phyloP scores from a whole-genome alignment of 345 rosid genomes.

The Erucastrum elatum region DNA sequence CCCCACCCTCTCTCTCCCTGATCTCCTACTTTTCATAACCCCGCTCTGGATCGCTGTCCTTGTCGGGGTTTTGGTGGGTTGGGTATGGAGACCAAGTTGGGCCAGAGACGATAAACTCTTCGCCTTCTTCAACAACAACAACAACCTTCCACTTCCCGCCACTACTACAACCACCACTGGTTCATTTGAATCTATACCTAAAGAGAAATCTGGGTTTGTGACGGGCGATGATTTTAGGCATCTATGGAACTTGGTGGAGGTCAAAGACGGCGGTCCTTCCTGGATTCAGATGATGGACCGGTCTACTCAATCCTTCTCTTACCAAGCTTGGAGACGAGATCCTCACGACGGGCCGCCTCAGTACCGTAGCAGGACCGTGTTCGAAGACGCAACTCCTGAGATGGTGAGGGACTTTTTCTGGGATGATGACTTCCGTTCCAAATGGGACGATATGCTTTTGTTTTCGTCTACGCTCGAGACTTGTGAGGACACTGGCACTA shows the following conservation, averaged over 20 bases:
- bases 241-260: slow-evolving; percentile 74
- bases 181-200: background rate
- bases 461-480: slow-evolving; percentile 59
- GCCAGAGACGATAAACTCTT: slow-evolving; percentile 41
- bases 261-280: slow-evolving; percentile 85
- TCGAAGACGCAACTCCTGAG: slow-evolving; percentile 89
- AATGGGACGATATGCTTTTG: slow-evolving; percentile 93
- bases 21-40: slow-evolving; percentile 43
- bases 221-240: slow-evolving; percentile 64
- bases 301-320: slow-evolving; percentile 62
- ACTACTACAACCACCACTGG: background rate
- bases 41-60: slow-evolving; percentile 89
- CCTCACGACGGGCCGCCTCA: slow-evolving; percentile 86
- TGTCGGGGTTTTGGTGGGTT: slow-evolving; percentile 83
- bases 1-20: background rate
- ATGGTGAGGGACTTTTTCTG: slow-evolving; percentile 91
- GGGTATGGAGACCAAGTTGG: slow-evolving; percentile 98
- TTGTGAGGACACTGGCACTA: slow-evolving; percentile 72
- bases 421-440: slow-evolving; percentile 81
- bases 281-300: slow-evolving; percentile 99
- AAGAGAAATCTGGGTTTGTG: slow-evolving; percentile 45
- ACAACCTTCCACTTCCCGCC: background rate
- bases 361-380: slow-evolving; percentile 82
- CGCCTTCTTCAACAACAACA: slow-evolving; percentile 31
- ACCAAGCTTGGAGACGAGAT: slow-evolving; percentile 95